phyloP scores from a whole-genome alignment of 352 stramenopile species.

The Blastocystis sp. region DNA sequence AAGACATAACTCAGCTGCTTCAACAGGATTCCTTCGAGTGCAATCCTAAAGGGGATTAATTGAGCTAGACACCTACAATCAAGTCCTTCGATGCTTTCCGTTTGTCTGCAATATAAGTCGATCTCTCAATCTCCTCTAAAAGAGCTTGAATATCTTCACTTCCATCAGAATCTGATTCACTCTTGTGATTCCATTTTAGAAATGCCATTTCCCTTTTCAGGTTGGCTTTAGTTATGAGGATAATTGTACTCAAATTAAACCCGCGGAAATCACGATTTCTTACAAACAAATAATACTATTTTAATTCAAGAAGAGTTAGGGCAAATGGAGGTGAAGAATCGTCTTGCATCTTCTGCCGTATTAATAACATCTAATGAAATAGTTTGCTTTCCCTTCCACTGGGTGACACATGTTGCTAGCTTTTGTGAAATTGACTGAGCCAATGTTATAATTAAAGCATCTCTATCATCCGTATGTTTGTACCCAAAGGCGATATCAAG shows the following conservation, averaged over 20 bases:
- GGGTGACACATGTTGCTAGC: background rate
- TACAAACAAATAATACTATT: background rate
- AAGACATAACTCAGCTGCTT: conserved; percentile 20
- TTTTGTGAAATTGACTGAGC: background rate
- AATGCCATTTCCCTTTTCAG: conserved; percentile 17
- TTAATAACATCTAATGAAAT: background rate
- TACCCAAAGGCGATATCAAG: background rate
- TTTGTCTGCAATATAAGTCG: conserved; percentile 62
- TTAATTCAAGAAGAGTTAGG: background rate
- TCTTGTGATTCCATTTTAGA: conserved; percentile 20
- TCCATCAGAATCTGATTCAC: background rate
- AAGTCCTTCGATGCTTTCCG: conserved; percentile 45
- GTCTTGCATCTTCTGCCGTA: background rate
- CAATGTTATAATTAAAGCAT: background rate
- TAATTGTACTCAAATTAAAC: background rate
- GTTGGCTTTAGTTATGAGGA: too few relatives aligned
- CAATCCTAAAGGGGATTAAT: background rate
- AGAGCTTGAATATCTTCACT: conserved; percentile 2
- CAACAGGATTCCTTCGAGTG: conserved; percentile 7
- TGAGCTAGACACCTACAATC: background rate
- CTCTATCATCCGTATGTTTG: background rate
- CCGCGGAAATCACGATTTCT: background rate
- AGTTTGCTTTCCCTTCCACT: background rate
- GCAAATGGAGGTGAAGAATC: background rate
- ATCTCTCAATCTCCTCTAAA: conserved; percentile 16